These are phyloP conservation scores for Xylariaceae sp. DNA, from an alignment of 2,329 filamentous ascomycete genomes.

Conservation along the genomic window DNA sequence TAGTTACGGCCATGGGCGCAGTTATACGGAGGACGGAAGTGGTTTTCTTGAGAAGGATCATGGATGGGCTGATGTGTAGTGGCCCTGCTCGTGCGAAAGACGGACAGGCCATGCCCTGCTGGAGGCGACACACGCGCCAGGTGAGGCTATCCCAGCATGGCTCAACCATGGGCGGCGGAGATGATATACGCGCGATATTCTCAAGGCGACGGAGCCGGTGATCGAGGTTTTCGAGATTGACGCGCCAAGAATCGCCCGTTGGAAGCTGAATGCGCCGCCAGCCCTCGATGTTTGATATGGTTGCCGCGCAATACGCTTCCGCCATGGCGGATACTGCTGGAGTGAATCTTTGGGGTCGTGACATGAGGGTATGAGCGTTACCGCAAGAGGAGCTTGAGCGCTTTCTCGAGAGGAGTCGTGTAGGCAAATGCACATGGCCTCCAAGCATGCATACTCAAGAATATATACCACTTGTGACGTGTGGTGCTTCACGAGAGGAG, in stretches of 20 bases:
- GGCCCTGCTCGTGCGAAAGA: constrained; percentile 3
- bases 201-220: constrained; percentile 12
- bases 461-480: neutral
- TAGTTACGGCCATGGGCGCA: neutral
- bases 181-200: constrained; percentile 5
- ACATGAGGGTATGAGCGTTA: too few relatives aligned
- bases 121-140: constrained; percentile 15
- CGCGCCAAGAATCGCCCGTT: neutral
- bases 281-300: constrained; percentile 21
- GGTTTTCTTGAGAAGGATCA: constrained; percentile 10
- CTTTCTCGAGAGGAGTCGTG: too few relatives aligned
- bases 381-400: too few relatives aligned
- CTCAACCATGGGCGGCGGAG: constrained; percentile 21
- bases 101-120: constrained; percentile 1
- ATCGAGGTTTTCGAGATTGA: constrained; percentile 15
- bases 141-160: constrained; percentile 21
- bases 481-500: too few relatives aligned
- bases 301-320: constrained; percentile 17
- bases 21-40: constrained; percentile 4
- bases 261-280: constrained; percentile 4
- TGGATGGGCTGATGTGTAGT: constrained; percentile 6
- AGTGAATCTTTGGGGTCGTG: neutral
- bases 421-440: too few relatives aligned
- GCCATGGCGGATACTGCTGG: too few relatives aligned
- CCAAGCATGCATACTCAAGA: too few relatives aligned